These are phyloP conservation scores for Penicillium dipodomyicola DNA, from an alignment of 495 filamentous ascomycete species.

Conservation along the genomic window DNA sequence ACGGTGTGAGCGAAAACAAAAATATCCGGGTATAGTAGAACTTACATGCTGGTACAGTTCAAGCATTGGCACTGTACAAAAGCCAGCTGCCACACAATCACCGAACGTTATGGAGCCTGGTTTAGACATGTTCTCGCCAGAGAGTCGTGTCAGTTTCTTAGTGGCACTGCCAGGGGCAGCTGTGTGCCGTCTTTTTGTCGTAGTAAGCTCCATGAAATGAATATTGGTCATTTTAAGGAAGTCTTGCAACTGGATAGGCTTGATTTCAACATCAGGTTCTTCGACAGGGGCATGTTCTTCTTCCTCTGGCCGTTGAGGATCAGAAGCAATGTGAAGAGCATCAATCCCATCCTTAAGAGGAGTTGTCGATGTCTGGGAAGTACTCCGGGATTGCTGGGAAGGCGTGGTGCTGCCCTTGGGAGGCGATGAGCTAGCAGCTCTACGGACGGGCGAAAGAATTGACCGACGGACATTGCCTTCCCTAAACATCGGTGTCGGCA, in stretches of 20 bases:
- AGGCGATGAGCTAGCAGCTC: constrained; percentile 32
- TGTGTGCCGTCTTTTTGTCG: constrained; percentile 87
- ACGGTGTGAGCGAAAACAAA: constrained; percentile 31
- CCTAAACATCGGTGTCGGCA: constrained; percentile 64
- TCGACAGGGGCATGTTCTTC: constrained; percentile 19
- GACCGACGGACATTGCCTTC: constrained; percentile 60
- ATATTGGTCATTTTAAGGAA: constrained; percentile 95
- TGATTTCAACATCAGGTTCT: constrained; percentile 42
- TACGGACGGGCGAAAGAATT: constrained; percentile 49
- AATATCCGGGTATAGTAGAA: constrained; percentile 10
- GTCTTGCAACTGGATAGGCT: constrained; percentile 81
- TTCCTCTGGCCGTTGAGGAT: constrained; percentile 23
- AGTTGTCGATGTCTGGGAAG: constrained; percentile 21
- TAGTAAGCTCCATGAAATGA: constrained; percentile 93
- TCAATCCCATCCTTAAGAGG: constrained; percentile 28
- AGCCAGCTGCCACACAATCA: constrained; percentile 79
- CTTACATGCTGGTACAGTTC: constrained; percentile 91
- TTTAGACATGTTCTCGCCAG: constrained; percentile 45
- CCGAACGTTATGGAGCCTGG: constrained; percentile 54
- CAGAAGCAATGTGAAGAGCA: constrained; percentile 25
- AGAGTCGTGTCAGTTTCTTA: constrained; percentile 37
- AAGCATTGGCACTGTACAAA: constrained; percentile 88
- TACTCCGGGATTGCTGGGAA: constrained; percentile 24
- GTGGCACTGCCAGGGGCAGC: constrained; percentile 57
- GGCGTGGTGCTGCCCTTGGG: constrained; percentile 38